phyloP scores from a whole-genome alignment of 2,329 filamentous ascomycete species.

The Sphaerostilbella broomeana region DNA sequence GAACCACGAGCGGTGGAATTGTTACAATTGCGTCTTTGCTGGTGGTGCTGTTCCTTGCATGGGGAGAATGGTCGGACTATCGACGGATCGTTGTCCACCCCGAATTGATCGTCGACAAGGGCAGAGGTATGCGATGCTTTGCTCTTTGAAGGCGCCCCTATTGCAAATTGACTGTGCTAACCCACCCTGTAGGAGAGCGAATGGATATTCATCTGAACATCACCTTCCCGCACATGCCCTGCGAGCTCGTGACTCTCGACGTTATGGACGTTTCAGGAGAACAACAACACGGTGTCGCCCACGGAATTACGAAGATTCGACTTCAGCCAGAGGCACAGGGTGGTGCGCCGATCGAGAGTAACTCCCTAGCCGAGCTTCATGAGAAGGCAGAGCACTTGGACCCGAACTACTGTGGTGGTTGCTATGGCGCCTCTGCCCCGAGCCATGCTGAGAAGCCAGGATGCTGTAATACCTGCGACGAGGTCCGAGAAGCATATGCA shows the following conservation, averaged over 20 bases:
- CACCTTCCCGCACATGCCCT: constrained; percentile 88
- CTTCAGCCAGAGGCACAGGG: constrained; percentile 67
- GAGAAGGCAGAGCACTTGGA: constrained; percentile 72
- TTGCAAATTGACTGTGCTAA: not conserved
- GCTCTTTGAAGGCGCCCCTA: too few species aligned
- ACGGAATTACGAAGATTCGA: constrained; percentile 87
- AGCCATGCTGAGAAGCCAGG: constrained; percentile 66
- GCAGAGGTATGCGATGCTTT: constrained; percentile 58
- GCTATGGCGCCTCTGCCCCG: constrained; percentile 79
- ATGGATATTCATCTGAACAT: constrained; percentile 99
- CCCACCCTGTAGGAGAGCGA: constrained; percentile 65
- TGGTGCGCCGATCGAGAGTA: constrained; percentile 65
- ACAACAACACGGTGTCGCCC: constrained; percentile 87
- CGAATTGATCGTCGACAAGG: constrained; percentile 93
- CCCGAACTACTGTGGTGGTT: constrained; percentile 86
- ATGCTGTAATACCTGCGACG: constrained; percentile 95
- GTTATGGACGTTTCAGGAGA: constrained; percentile 99
- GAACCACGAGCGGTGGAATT: constrained; percentile 90
- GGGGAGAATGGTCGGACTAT: constrained; percentile 96
- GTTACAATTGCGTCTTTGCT: constrained; percentile 88
- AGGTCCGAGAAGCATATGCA: constrained; percentile 92
- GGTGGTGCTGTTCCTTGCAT: constrained; percentile 79
- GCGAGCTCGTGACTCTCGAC: constrained; percentile 91
- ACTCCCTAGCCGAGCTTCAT: constrained; percentile 58
- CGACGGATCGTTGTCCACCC: constrained; percentile 78